Base-by-base conservation (phyloP, 202 grass and related monocot species). In the Panicum hallii region DNA sequence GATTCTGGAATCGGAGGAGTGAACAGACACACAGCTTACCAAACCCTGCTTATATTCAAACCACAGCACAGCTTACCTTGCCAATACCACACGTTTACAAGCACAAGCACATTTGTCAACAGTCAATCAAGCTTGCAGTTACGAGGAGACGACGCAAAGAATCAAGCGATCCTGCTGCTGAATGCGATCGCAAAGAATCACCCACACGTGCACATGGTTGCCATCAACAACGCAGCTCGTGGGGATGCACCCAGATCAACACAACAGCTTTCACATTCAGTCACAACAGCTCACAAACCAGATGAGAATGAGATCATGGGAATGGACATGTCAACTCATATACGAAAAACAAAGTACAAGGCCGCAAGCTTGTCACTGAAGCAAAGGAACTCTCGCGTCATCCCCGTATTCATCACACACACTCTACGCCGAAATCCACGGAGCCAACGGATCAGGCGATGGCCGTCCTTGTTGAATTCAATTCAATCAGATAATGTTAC, bases 321-420 rank as follows among this genome's bases (percentile, higher is more conserved):
- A 64, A 81, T 64, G 71, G 71, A 36, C n/a, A 85, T 48, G 77
- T 49, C 78, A 80, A 67, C 9, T 50, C 62, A 26, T 75, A 50
- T n/a, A 36, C 34, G 9, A 19, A 85, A 85, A 70, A 63, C 34
- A 32, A 71, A 54, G 22, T 70, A 78, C 17, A 78, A 12, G 30
- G 13, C 28, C 55, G 70, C 88, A 86, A 30, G 57, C 79, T 78
- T 67, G 67, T 4, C 85, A 68, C 44, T 19, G 70, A 75, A 68
- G 78, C 38, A 74, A 81, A 86, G 38, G 38, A 57, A n/a, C 40
- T 9, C 52, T 53, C 38, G 60, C 84, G 67, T 83, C 88, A 54
- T 74, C 83, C 26, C 79, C 40, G 5, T 49, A 34, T 46, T 36
- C 11, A 47, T 17, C 63, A 81, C 63, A 81, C 63, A 70, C 42